Evolutionary conservation across 805 yeast genomes (phyloP), one percentile per base, ranked within the genome.

Genomic region (Helenozyma rhizophorensis): DNA sequence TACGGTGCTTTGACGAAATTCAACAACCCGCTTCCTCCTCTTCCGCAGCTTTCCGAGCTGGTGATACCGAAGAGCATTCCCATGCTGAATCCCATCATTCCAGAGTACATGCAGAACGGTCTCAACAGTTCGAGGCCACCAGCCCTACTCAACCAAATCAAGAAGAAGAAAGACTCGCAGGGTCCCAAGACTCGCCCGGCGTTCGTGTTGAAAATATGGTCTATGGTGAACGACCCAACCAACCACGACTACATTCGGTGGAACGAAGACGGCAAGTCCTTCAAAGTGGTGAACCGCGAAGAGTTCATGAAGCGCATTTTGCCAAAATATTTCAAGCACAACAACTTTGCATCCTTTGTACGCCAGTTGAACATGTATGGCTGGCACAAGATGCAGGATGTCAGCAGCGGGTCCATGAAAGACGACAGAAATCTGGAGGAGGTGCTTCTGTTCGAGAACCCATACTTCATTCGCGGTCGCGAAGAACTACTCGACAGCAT

Each of bases 301-400:
- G 70, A 65, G 21, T 90, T 93, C 51, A 93, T 88, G 72, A 84
- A 80, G 48, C 67, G 72, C 39, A 80, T 93, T 17, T 62, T 93
- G 41, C 98, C 99, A 4, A 80, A 80, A 51, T 93, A 87, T 62
- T 93, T 89, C 70, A 93, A 93, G 58, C 98, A 93, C 61, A 82
- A 85, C 40, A 90, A 93, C 56, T 89, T 93, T 62, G 94, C 97
- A 14, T 80, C 93, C 21, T 93, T 93, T 70, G 97, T 93, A 11
- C 77, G 98, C 41, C 98, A 90, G 56, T 70, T 90, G 50, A 90
- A 90, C 61, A 90, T 93, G 98, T 93, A 93, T 56, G 98, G 98
- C 9, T 93, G 97, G 96, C 97, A 89, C 65, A 93, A 93, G 60
- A 93, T 93, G 4, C 98, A 93, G 60, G 97, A 93, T 59, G 78